Evolutionary conservation across 75 land plant genomes (phyloP), one percentile per base, ranked within the genome.

Genomic region (Pseudotsuga menziesii): DNA sequence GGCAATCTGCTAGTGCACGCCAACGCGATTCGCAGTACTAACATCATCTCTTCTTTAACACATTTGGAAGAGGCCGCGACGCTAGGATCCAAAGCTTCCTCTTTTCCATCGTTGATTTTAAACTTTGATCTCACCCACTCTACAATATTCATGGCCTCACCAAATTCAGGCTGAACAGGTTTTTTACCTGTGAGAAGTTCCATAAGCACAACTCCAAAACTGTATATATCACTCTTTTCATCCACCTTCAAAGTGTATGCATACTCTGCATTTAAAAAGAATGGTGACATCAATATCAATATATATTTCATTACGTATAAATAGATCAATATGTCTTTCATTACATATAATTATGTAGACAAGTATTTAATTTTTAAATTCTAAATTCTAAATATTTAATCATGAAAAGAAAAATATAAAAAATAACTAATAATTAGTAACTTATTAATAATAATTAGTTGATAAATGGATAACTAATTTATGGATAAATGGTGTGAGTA

Each of bases 1-100:
- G 98, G 98, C 29, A 78, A 58, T 85, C 78, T 88, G 58, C 93
- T 93, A 1, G 98, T 96, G 80, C 98, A 96, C 22, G 94, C 74
- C 32, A 96, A 80, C 2, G 98, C 98, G 29, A 96, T 90, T 54
- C 97, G 77, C 15, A 96, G 86, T 58, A 94, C 91, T 57, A 90
- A 58, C 15, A 85, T 70, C 91, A 96, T 96, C 83, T 94, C 97
- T 66, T 96, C 92, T 63, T 89, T 86, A n/a, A 93, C 88, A 57
- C 86, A 83, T 32, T 82, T 79, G 77, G 89, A 84, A 44, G 86
- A 80, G 25, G 82, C 89, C 20, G 78, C 88, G 25, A 87, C 76
- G 75, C 52, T 82, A 1, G 75, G 71, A 67, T 93, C 93, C 78
- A 93, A 61, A 3, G 83, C 88, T 66, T 84, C 79, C 66, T 88